Base-by-base conservation (phyloP, 257 asterid genomes). In the Solanum arcanum region DNA sequence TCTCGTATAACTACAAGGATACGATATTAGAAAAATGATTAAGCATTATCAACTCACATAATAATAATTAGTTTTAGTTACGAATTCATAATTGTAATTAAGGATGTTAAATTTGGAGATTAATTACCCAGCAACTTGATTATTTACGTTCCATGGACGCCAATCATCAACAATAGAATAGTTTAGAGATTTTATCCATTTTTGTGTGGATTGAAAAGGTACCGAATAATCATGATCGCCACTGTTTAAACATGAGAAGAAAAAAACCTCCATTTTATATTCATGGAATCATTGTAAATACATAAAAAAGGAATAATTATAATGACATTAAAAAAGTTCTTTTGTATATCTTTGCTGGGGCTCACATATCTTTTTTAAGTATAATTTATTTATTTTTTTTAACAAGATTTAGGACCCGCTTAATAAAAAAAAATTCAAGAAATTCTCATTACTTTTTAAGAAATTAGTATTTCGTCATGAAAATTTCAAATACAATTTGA, bases 141-240 rank as follows among this genome's bases (percentile, higher is more conserved):
- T 88, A 15, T 84, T 33, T 35, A 88, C 85, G 12, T 35, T 41
- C 94, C 94, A 92, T 23, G 83, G 90, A 31, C 90, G 56, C 94
- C 94, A 92, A 72, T 92, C 92, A 41, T 89, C 91, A 12, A 35
- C 6, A 37, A 91, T 88, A 13, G 90, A 21, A 72, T 92, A 91
- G 64, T 89, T 91, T 13, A 92, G 89, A 81, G 89, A 86, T 41
- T 62, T 87, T 87, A 90, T 92, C 93, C 93, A 92, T 35, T 88
- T 92, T 91, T 87, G 73, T 13, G 94, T 92, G 23, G 92, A 89
- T n/a, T 83, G 59, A 87, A 62, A 88, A 14, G 92, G 88, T 23
- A 90, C 87, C 6, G 8, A 0, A 46, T 80, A 59, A 72, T 92
- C 93, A 72, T 92, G 94, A 68, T 68, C 75, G 0, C 75, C 75